Conservation (phyloP, 345 rosid species). For the Euphorbia peplus region DNA sequence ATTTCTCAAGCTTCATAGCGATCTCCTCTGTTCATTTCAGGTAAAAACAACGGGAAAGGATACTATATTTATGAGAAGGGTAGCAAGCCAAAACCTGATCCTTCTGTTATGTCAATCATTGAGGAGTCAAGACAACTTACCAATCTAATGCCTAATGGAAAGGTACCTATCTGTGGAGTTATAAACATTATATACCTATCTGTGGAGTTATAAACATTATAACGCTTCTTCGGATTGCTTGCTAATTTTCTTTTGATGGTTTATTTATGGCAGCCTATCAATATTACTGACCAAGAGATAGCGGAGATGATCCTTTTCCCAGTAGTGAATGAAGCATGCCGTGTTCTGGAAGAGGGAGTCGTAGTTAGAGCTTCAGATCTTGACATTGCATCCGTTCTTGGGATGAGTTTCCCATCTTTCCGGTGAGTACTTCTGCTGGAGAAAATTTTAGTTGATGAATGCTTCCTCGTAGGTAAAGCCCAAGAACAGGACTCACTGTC, state of each 20-base stretch:
- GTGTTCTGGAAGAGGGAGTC: conserved; percentile 79
- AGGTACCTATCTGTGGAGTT: conserved; percentile 44
- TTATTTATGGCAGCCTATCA: conserved; percentile 56
- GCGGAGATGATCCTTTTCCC: conserved; percentile 92
- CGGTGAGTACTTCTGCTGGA: conserved; percentile 44
- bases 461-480: background rate
- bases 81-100: conserved; percentile 80
- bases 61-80: conserved; percentile 80
- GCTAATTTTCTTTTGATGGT: conserved; percentile 15
- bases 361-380: conserved; percentile 86
- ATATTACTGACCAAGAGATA: conserved; percentile 72
- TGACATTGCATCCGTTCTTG: conserved; percentile 86
- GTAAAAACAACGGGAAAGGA: conserved; percentile 87
- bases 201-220: conserved; percentile 15
- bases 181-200: conserved; percentile 25
- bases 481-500: too few species aligned
- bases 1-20: background rate
- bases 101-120: conserved; percentile 61
- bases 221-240: conserved; percentile 2
- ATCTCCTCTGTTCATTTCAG: conserved; percentile 32
- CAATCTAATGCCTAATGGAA: conserved; percentile 87
- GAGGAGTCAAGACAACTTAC: conserved; percentile 64
- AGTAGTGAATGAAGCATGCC: conserved; percentile 85
- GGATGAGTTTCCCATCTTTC: conserved; percentile 97
- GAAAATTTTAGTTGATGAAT: background rate